These are phyloP conservation scores for Bacidia gigantensis DNA, from an alignment of 495 filamentous ascomycete genomes.

Conservation along the genomic window DNA sequence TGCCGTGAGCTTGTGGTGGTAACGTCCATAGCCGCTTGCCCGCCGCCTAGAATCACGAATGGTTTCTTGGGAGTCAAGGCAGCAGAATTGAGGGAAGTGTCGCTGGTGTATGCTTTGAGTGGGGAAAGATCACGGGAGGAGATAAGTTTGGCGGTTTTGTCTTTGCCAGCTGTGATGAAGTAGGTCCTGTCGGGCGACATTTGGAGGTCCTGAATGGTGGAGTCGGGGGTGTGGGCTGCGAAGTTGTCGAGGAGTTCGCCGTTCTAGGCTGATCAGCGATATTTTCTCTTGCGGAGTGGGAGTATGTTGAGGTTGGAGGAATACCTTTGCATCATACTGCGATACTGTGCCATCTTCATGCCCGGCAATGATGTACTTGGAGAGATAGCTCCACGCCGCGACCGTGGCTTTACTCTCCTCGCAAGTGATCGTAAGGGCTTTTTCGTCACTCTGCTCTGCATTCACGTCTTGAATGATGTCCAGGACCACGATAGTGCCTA, in stretches of 20 bases:
- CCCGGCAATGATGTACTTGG: slow-evolving; percentile 89
- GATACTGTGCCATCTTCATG: slow-evolving; percentile 92
- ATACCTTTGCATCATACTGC: slow-evolving; percentile 88
- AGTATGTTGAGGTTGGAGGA: background rate
- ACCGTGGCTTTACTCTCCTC: slow-evolving; percentile 93
- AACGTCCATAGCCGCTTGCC: slow-evolving; percentile 97
- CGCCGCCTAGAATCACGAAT: slow-evolving; percentile 92
- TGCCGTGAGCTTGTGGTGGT: slow-evolving; percentile 88
- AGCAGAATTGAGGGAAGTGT: slow-evolving; percentile 95
- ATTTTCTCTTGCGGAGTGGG: background rate
- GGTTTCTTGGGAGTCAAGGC: slow-evolving; percentile 89
- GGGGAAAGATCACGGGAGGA: slow-evolving; percentile 71
- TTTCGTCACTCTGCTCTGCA: slow-evolving; percentile 73
- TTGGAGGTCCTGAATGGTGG: slow-evolving; percentile 83
- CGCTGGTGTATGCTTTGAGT: slow-evolving; percentile 80
- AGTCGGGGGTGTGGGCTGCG: slow-evolving; percentile 69
- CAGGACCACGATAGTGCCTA: slow-evolving; percentile 84
- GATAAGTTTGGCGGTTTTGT: slow-evolving; percentile 91
- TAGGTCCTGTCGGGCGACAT: slow-evolving; percentile 89
- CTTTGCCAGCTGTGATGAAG: slow-evolving; percentile 94
- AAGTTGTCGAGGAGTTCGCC: slow-evolving; percentile 70
- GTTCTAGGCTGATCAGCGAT: slow-evolving; percentile 38
- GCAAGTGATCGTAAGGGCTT: slow-evolving; percentile 69
- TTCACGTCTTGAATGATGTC: slow-evolving; percentile 69
- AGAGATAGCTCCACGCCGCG: slow-evolving; percentile 84